Evolutionary conservation across 805 yeast species (phyloP).

Genomic region (Kodamaea leandrae): DNA sequence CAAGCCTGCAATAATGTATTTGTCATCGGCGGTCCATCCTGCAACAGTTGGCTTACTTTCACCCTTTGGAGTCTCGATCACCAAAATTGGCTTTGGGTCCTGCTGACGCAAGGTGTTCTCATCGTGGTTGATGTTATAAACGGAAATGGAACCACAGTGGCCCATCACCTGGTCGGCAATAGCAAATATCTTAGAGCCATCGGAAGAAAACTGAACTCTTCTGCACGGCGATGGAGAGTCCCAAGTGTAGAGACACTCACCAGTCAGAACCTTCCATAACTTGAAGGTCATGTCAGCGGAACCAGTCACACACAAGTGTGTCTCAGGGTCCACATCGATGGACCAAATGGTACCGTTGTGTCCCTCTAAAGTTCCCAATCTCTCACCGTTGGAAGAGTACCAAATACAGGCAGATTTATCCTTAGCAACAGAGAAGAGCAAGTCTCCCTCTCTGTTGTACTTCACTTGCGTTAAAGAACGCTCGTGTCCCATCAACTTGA

Average conservation of each 20-base stretch:
- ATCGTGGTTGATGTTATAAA: slow-evolving; percentile 60
- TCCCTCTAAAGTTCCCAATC: slow-evolving; percentile 82
- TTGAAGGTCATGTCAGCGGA: slow-evolving; percentile 85
- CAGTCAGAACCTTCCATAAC: slow-evolving; percentile 80
- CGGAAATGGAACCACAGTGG: slow-evolving; percentile 67
- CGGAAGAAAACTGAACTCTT: slow-evolving; percentile 82
- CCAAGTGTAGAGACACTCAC: slow-evolving; percentile 73
- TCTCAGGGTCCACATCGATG: slow-evolving; percentile 73
- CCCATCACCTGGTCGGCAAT: slow-evolving; percentile 94
- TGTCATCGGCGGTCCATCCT: slow-evolving; percentile 78
- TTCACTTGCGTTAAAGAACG: slow-evolving; percentile 97
- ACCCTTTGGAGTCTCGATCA: slow-evolving; percentile 56
- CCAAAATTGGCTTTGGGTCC: slow-evolving; percentile 53
- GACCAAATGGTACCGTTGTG: slow-evolving; percentile 96
- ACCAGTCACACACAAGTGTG: slow-evolving; percentile 78
- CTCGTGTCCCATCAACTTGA: slow-evolving; percentile 87
- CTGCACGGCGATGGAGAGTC: slow-evolving; percentile 81
- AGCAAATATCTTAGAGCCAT: slow-evolving; percentile 63
- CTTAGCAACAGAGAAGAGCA: slow-evolving; percentile 87
- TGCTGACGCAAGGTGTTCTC: slow-evolving; percentile 36
- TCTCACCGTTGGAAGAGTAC: slow-evolving; percentile 94
- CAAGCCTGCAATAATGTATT: slow-evolving; percentile 80
- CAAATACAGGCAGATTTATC: slow-evolving; percentile 88
- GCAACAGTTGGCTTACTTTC: slow-evolving; percentile 74
- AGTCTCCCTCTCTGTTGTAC: slow-evolving; percentile 93